Conservation (phyloP, 75 land plant species). For the Ceratopteris richardii region DNA sequence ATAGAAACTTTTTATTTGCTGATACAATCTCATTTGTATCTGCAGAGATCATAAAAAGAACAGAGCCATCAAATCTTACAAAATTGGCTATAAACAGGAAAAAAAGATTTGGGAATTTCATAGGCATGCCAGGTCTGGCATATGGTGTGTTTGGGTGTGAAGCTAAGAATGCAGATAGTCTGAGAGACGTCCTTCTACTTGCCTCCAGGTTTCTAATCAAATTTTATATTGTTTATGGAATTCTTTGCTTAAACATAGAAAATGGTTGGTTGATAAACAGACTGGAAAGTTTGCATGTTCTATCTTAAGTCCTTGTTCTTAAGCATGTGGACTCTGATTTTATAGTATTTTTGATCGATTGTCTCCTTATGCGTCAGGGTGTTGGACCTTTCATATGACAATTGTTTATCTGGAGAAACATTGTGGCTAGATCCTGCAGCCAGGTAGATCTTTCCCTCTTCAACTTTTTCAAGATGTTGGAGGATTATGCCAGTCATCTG, state of each 20-base stretch:
- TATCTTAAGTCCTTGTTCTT: not conserved
- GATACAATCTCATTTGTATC: not conserved
- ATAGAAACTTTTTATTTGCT: not conserved
- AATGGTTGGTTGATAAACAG: not conserved
- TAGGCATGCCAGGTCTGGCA: not conserved
- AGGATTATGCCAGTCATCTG: too few species aligned
- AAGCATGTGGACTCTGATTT: not conserved
- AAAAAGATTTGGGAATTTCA: not conserved
- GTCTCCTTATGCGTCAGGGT: too few species aligned
- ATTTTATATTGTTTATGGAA: not conserved
- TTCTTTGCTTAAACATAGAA: not conserved
- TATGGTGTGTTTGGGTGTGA: constrained; percentile 3
- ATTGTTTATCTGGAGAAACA: not conserved
- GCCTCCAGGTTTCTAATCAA: not conserved
- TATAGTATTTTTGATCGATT: not conserved
- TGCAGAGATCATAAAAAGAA: not conserved
- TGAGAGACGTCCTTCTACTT: not conserved
- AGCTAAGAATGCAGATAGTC: not conserved
- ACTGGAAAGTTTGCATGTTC: not conserved
- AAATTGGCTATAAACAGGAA: not conserved
- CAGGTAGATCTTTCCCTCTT: constrained; percentile 7
- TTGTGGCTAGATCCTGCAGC: constrained; percentile 1
- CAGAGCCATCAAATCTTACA: not conserved
- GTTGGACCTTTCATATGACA: not conserved
- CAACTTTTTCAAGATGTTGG: not conserved